phyloP scores from a whole-genome alignment of 2,329 filamentous ascomycete genomes.

The Colletotrichum cereale region DNA sequence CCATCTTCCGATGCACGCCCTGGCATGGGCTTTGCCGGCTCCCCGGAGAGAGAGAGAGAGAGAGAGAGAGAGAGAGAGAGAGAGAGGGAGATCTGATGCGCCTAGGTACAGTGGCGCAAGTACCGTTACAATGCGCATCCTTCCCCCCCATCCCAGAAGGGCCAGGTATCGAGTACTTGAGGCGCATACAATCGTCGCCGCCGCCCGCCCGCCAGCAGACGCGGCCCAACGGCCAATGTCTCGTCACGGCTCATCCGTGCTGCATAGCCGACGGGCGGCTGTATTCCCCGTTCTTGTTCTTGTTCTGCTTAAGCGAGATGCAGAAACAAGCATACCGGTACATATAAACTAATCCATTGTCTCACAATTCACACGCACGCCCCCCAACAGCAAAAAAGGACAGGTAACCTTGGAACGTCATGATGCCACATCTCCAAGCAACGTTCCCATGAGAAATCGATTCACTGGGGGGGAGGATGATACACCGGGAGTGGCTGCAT shows the following conservation, averaged over 20 bases:
- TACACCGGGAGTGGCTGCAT: constrained; percentile 2
- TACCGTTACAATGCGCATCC: constrained; percentile 20
- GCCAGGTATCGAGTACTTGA: constrained; percentile 9
- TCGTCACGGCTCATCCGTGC: neutral
- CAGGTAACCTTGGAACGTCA: neutral
- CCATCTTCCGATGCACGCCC: constrained; percentile 30
- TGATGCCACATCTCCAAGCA: neutral
- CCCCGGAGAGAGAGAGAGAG: too few species aligned
- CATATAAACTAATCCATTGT: neutral
- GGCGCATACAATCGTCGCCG: neutral
- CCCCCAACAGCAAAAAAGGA: neutral
- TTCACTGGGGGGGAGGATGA: neutral
- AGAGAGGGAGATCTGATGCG: neutral
- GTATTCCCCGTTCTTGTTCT: neutral
- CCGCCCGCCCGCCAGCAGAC: neutral
- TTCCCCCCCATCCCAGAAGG: too few species aligned
- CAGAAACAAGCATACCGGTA: constrained; percentile 13
- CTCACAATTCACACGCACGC: neutral
- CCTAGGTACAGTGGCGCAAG: neutral
- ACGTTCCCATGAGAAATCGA: neutral
- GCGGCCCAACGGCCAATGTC: neutral
- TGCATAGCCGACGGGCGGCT: neutral
- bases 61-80: too few species aligned
- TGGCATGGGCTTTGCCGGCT: constrained; percentile 20
- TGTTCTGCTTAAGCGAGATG: neutral